Evolutionary conservation across 1,284 basidiomycete genomes (phyloP), one percentile per base, ranked within the genome.

Genomic region (Salmacisia buchloeana): DNA sequence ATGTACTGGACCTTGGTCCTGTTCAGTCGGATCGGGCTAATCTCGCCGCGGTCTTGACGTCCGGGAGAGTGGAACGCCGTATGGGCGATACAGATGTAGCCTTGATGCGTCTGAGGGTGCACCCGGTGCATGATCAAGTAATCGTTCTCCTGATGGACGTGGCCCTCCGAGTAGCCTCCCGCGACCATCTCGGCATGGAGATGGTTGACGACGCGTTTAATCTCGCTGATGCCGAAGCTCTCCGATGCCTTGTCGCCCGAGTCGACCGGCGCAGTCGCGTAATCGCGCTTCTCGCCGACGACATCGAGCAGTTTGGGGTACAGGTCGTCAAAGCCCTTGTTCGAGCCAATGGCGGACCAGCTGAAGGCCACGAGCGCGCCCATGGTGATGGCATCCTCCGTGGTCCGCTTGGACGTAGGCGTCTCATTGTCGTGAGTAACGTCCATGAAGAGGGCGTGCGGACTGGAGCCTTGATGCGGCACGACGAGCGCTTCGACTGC

Each of bases 381-480:
- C 73, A 75, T 76, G 3, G 75, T 75, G 65, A 76, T 69, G 36
- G 74, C 72, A 49, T 76, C 75, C 49, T 75, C 70, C 15, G 73
- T 69, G 1, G 73, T 76, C 15, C 75, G 67, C 69, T 75, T 76
- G 49, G 65, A 64, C 3, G 73, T 69, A 15, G 73, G 73, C 6
- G 75, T 75, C 64, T 76, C 73, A 45, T 76, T 76, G 65, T 76
- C 75, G 62, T 76, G 75, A 0, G 75, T 76, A 10, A 75, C 59
- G 57, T 76, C 75, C 75, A 76, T 76, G 65, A 76, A 75, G 10
- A 76, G 70, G 1, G 75, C 75, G 43, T 76, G 74, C 29, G 75
- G 75, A 21, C 60, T 67, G 15, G 73, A 75, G 10, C 75, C 75
- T 23, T 59, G 60, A 2, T 74, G 67, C 39, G 72, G 73, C 52